Percentiles rank a stretch among this genome's conserved stretches.
phyloP scores from a whole-genome alignment of 768 basidiomycete genomes.

The Tremella yokohamensis region DNA sequence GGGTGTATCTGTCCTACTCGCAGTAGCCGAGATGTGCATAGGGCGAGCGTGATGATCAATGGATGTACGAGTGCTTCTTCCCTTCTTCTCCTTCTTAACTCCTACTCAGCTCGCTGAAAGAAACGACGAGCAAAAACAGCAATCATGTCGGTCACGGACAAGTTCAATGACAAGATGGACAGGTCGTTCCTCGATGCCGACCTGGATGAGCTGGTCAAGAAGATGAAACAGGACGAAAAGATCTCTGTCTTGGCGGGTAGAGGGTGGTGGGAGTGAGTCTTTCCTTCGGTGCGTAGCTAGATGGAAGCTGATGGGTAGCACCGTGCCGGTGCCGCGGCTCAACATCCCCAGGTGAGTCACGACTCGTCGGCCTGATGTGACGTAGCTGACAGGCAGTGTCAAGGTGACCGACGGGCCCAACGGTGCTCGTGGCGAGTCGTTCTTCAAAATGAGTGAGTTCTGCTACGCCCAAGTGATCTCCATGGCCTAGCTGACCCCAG shows the following conservation, averaged over 20 bases:
- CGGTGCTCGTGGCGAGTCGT: conserved; percentile 61
- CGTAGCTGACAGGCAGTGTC: conserved; percentile 62
- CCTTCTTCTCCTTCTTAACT: too few species aligned
- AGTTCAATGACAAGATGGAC: conserved; percentile 15
- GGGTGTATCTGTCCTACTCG: too few species aligned
- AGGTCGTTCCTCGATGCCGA: conserved; percentile 58
- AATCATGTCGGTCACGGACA: too few species aligned
- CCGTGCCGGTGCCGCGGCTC: conserved; percentile 55
- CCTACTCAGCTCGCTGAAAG: too few species aligned
- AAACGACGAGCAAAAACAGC: too few species aligned
- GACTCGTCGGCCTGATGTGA: conserved; percentile 58
- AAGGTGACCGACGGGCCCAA: conserved; percentile 73
- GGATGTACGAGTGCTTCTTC: too few species aligned
- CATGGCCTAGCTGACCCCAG: conserved; percentile 44
- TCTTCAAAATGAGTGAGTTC: conserved; percentile 45
- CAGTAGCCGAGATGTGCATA: too few species aligned
- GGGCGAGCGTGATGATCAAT: too few species aligned
- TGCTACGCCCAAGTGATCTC: conserved; percentile 46
- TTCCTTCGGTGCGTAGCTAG: neutral
- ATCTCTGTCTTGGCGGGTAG: neutral
- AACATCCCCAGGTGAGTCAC: conserved; percentile 56
- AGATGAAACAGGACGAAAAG: neutral
- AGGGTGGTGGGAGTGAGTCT: neutral
- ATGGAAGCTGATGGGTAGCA: conserved; percentile 55
- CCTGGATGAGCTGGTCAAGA: conserved; percentile 56